Conservation (phyloP, 257 asterid species). For the Solanum chiquidenum region DNA sequence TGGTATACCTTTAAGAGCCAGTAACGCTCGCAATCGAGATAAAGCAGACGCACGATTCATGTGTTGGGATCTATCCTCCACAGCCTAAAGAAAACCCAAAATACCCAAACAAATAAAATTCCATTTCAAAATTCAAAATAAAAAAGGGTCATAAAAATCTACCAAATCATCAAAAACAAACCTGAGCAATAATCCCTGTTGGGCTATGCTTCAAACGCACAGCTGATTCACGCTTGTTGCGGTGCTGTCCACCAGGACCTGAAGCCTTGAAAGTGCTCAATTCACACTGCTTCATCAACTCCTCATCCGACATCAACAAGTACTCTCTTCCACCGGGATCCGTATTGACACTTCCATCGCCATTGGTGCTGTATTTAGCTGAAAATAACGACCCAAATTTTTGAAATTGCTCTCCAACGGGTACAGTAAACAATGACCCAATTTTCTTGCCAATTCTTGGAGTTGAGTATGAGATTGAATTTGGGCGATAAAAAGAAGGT, state of each 20-base stretch:
- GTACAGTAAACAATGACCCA: slow-evolving; percentile 9
- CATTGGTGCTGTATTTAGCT: slow-evolving; percentile 10
- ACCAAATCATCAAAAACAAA: not conserved
- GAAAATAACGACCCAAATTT: slow-evolving; percentile 15
- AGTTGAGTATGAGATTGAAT: not conserved
- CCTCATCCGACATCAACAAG: slow-evolving; percentile 64
- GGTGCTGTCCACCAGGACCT: slow-evolving; percentile 99
- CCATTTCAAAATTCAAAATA: not conserved
- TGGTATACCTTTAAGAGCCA: slow-evolving; percentile 72
- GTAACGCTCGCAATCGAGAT: slow-evolving; percentile 52
- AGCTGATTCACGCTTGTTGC: slow-evolving; percentile 94
- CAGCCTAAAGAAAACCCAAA: slow-evolving; percentile 45
- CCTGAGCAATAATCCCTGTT: slow-evolving; percentile 84
- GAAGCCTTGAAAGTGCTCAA: slow-evolving; percentile 75
- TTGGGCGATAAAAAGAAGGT: slow-evolving; percentile 2
- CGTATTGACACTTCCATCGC: slow-evolving; percentile 3
- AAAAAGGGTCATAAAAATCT: not conserved
- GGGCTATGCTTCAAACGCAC: slow-evolving; percentile 96
- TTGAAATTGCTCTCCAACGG: not conserved
- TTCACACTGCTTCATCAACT: slow-evolving; percentile 79
- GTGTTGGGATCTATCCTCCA: slow-evolving; percentile 90
- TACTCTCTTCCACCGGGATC: slow-evolving; percentile 40
- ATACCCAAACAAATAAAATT: not conserved
- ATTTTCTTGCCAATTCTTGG: not conserved
- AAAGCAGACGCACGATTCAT: slow-evolving; percentile 82